Evolutionary conservation across 2,329 filamentous ascomycete species (phyloP), one percentile per base, ranked within the genome.

Genomic region (Fusarium guadeloupense): DNA sequence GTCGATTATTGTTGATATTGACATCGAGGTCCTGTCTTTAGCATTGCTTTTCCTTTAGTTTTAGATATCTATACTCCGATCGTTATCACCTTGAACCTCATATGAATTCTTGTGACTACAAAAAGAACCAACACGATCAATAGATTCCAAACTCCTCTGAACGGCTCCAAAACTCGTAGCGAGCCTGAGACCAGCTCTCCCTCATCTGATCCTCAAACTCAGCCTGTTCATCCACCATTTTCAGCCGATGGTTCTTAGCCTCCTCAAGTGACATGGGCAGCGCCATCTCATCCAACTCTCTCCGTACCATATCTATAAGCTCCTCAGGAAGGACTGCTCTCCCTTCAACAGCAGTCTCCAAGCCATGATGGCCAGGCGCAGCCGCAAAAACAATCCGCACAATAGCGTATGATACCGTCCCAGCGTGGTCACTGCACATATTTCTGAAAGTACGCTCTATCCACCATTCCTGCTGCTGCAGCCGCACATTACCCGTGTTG

Each of bases 391-490:
- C 10, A 1, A 68, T 1, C 3, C 55, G 39, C 1, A 59, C 65
- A 13, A 68, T 21, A 0, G 59, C 17, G 3, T 43, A 46, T 0
- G 46, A 54, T 3, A 68, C 6, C 0, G 52, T 66, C 0, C 17
- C 26, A 0, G 43, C 45, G 3, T 51, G 51, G 0, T 51, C 20
- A 0, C 13, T 26, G 6, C 28, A 17, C 9, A 58, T 4, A 1
- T 20, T 40, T 1, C 35, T 30, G 6, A 68, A 68, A 0, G 59
- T 30, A 6, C 9, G 3, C 9, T 68, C 66, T 38, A 54, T 20
- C 72, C 70, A 76, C 72, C 72, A 76, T 14, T 62, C 63, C 6
- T 55, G 59, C 38, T 74, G 72, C 45, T 76, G 74, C 0, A 73
- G 74, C 1, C 72, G 74, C 0, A 76, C 70, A 9, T 75, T 76